Base-by-base conservation (phyloP, 2,329 filamentous ascomycete genomes). In the Hypoxylon sp. region DNA sequence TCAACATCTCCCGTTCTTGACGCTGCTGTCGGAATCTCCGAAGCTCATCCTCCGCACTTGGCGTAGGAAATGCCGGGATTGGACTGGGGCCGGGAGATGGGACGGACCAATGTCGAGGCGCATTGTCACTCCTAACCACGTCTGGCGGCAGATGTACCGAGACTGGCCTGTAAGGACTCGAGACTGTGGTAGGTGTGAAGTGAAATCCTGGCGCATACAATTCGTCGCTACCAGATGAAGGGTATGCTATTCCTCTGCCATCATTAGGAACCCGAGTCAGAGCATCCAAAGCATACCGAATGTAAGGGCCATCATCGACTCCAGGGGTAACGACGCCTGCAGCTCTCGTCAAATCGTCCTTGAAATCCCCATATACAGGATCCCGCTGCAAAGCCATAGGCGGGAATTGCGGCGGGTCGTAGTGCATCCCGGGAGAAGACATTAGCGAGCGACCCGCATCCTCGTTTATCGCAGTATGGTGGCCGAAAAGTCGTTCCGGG, bases 241-340 rank as follows among this genome's bases (percentile, higher is more conserved):
- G 54, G 14, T 70, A 70, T 11, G 71, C 69, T 6, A 61, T 8
- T 20, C 54, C 84, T 82, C 61, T 85, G 64, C 84, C 81, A 5
- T 89, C 85, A 67, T 92, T 89, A 64, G 90, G 90, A 75, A 92
- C 89, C 53, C 91, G 86, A 5, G 94, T 97, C 73, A 98, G 83
- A 70, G 95, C 93, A 71, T 97, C 92, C 70, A 98, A 89, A 44
- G 95, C 95, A 79, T 96, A 97, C 71, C 92, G 92, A 70, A 98
- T 93, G 79, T 95, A 97, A 0, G 94, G 94, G 7, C 90, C 92
- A 76, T 97, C 92, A 76, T 97, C 94, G 42, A 94, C 84, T 8
- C 91, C 93, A 0, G 94, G 94, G 0, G 93, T 95, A 61, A 89
- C 84, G 44, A 84, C 84, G 64, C 84, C 82, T 50, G 78, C 85